Evolutionary conservation across 176 grass and related monocot species (phyloP).

Genomic region (Chrysopogon serrulatus): DNA sequence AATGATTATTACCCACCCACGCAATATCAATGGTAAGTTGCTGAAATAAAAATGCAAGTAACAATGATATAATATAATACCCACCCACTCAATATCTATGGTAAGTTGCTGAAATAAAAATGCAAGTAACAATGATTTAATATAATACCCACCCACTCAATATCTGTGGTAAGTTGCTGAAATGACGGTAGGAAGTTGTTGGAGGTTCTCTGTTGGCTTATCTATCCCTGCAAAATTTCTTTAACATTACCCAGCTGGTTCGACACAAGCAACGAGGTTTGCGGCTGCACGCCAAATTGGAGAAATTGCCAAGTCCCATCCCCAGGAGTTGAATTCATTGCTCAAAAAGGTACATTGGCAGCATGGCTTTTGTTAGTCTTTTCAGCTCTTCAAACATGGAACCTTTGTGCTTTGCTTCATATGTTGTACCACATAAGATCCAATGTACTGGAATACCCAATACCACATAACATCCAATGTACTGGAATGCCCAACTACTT

Average conservation of each 20-base stretch:
- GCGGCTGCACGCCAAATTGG: conserved; percentile 93
- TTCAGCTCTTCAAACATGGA: not conserved
- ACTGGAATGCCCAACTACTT: not conserved
- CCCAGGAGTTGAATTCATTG: conserved; percentile 75
- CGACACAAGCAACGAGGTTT: conserved; percentile 80
- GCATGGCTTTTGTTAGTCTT: not conserved
- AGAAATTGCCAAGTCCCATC: conserved; percentile 88
- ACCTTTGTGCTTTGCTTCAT: not conserved
- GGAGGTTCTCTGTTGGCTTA: not conserved
- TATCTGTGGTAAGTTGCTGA: not conserved
- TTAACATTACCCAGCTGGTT: conserved; percentile 84
- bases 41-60: no score
- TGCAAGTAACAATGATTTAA: not conserved
- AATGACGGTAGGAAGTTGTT: not conserved
- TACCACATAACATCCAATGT: not conserved
- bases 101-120: no score
- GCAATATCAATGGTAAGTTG: no score
- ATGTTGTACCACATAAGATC: not conserved
- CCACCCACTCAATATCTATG: no score
- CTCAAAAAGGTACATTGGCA: conserved; percentile 70
- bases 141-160: not conserved
- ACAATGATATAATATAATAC: no score
- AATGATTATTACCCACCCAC: no score
- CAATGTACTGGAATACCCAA: not conserved
- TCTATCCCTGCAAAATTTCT: conserved; percentile 29